phyloP scores from a whole-genome alignment of 2,329 filamentous ascomycete species.

The Aureobasidium leucospermi region DNA sequence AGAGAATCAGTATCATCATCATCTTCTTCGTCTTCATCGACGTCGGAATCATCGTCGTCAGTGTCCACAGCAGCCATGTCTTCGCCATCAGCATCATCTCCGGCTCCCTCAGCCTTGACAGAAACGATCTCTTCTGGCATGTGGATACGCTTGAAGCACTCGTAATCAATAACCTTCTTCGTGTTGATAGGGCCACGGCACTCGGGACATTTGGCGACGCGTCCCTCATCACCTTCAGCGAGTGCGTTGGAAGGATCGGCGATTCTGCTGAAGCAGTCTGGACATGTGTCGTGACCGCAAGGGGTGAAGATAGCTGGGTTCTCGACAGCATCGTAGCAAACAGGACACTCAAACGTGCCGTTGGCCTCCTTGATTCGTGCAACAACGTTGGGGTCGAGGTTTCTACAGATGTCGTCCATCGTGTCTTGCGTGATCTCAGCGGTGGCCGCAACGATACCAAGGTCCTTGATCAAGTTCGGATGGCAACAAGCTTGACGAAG shows the following conservation, averaged over 20 bases:
- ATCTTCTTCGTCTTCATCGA: slow-evolving; percentile 31
- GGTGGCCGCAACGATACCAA: slow-evolving; percentile 43
- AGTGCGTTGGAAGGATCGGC: slow-evolving; percentile 53
- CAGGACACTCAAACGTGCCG: slow-evolving; percentile 65
- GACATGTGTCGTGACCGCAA: slow-evolving; percentile 75
- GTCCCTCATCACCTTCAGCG: slow-evolving; percentile 52
- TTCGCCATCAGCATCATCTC: slow-evolving; percentile 22
- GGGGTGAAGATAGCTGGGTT: slow-evolving; percentile 74
- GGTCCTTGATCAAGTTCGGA: slow-evolving; percentile 62
- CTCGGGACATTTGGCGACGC: slow-evolving; percentile 60
- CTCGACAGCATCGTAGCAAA: slow-evolving; percentile 68
- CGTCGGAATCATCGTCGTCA: slow-evolving; percentile 32
- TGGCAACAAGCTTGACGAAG: slow-evolving; percentile 78
- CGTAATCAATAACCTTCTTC: slow-evolving; percentile 64
- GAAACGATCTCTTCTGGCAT: slow-evolving; percentile 46
- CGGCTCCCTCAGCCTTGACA: slow-evolving; percentile 10
- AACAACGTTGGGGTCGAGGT: slow-evolving; percentile 54
- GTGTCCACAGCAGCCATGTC: slow-evolving; percentile 28
- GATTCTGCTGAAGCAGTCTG: slow-evolving; percentile 66
- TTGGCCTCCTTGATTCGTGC: slow-evolving; percentile 55
- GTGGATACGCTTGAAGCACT: slow-evolving; percentile 66
- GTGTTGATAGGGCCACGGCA: slow-evolving; percentile 63
- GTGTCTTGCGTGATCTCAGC: slow-evolving; percentile 46
- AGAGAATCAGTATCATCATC: slow-evolving; percentile 34
- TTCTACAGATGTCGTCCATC: slow-evolving; percentile 55